phyloP scores from a whole-genome alignment of 441 rosid genomes.

The Syzygium malaccense region DNA sequence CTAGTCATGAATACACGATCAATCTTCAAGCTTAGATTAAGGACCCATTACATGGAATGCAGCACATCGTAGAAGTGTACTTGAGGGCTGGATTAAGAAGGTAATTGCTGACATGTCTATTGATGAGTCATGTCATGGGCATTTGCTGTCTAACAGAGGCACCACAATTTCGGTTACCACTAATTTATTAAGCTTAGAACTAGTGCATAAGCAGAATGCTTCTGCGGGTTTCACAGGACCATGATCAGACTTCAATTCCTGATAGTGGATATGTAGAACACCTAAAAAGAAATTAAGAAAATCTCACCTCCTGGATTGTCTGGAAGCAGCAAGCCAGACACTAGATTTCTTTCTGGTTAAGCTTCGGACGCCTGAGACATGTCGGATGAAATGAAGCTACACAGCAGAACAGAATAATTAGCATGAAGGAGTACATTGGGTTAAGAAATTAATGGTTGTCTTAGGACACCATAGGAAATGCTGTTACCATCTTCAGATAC shows the following conservation, averaged over 20 bases:
- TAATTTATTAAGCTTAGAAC: background rate
- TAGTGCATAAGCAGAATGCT: background rate
- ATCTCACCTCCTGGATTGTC: constrained; percentile 35
- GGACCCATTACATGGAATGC: background rate
- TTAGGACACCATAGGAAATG: background rate
- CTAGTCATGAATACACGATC: background rate
- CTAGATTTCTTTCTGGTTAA: constrained; percentile 28
- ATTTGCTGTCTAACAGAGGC: background rate
- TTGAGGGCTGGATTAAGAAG: background rate
- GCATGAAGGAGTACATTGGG: background rate
- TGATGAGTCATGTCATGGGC: background rate
- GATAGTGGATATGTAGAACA: background rate
- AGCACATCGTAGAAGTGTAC: background rate
- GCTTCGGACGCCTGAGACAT: constrained; percentile 34
- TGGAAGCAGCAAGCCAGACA: constrained; percentile 17
- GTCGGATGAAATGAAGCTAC: constrained; percentile 71
- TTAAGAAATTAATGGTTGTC: background rate
- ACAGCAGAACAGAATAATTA: background rate
- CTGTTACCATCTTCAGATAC: background rate
- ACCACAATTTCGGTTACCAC: background rate
- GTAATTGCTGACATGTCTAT: background rate
- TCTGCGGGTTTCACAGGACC: background rate
- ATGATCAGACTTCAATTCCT: background rate
- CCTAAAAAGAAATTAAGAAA: background rate
- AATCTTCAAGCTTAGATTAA: background rate